These are phyloP conservation scores for Vanrija sp. DNA, from an alignment of 1,284 basidiomycete species.

Conservation along the genomic window DNA sequence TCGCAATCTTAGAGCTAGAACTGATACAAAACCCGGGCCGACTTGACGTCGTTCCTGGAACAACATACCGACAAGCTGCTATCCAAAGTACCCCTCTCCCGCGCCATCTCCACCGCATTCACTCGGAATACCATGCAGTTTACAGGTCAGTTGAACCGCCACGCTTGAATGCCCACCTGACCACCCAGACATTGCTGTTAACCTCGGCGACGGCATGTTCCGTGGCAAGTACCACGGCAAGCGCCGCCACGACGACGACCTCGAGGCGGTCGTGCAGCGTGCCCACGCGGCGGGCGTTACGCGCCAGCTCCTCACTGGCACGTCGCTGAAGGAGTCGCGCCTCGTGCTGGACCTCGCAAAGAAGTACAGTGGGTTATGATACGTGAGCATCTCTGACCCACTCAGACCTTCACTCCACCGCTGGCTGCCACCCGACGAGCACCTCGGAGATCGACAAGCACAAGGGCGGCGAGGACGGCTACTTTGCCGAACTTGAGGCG, in stretches of 20 bases:
- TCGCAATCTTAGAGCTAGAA: too few species aligned
- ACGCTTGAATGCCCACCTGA: neutral
- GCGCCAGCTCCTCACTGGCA: slow-evolving; percentile 78
- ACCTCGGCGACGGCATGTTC: slow-evolving; percentile 53
- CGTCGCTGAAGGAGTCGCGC: slow-evolving; percentile 64
- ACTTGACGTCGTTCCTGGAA: too few species aligned
- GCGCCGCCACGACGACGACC: slow-evolving; percentile 59
- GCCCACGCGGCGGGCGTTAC: slow-evolving; percentile 63
- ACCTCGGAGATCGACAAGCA: slow-evolving; percentile 67
- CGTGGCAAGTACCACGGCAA: slow-evolving; percentile 52
- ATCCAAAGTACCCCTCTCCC: too few species aligned
- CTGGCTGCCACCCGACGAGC: slow-evolving; percentile 85
- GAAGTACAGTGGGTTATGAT: slow-evolving; percentile 53
- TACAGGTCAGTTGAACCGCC: neutral
- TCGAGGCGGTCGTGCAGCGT: slow-evolving; percentile 61
- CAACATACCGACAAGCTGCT: too few species aligned
- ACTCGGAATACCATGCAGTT: neutral
- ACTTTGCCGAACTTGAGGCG: slow-evolving; percentile 60
- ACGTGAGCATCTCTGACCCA: neutral
- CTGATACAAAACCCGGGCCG: too few species aligned
- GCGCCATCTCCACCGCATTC: neutral
- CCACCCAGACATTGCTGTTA: slow-evolving; percentile 52
- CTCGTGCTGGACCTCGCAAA: slow-evolving; percentile 62
- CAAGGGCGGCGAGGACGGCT: slow-evolving; percentile 60
- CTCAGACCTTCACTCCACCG: slow-evolving; percentile 67